A percentile compares a stretch with the other conserved stretches of the same genome.
phyloP scores from a whole-genome alignment of 768 basidiomycete species.

The Favolaschia claudopus region DNA sequence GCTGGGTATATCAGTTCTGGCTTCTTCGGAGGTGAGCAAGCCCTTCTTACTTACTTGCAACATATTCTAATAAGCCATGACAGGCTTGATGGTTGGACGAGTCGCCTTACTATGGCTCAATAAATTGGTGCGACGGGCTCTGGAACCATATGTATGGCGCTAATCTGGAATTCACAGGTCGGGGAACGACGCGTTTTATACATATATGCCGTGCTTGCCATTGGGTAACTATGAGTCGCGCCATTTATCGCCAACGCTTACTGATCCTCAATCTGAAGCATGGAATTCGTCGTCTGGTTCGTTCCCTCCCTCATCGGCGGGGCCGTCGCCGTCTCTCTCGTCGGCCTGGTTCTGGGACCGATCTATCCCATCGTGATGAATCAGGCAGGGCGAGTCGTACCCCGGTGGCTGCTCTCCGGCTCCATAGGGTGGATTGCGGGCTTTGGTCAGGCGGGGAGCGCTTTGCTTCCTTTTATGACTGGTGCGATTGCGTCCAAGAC shows the following conservation, averaged over 20 bases:
- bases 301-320: conserved; percentile 69
- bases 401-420: conserved; percentile 69
- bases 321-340: conserved; percentile 67
- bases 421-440: conserved; percentile 74
- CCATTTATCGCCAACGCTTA: background rate
- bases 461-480: conserved; percentile 74
- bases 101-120: conserved; percentile 65
- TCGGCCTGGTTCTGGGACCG: conserved; percentile 75
- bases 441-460: conserved; percentile 76
- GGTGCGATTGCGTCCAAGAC: conserved; percentile 69
- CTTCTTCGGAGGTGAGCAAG: conserved; percentile 42
- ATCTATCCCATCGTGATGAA: conserved; percentile 82
- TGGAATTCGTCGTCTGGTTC: conserved; percentile 75
- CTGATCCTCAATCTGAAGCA: conserved; percentile 37
- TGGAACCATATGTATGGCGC: background rate
- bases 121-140: conserved; percentile 46
- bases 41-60: too few species aligned
- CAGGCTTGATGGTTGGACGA: conserved; percentile 65
- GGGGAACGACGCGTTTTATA: conserved; percentile 63
- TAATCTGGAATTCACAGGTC: conserved; percentile 40
- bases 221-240: conserved; percentile 44
- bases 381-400: conserved; percentile 69
- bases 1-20: conserved; percentile 60
- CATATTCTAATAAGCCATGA: background rate
- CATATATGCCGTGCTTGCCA: conserved; percentile 57